phyloP scores from a whole-genome alignment of 768 basidiomycete species.

The Hemileccinum rubropunctum region DNA sequence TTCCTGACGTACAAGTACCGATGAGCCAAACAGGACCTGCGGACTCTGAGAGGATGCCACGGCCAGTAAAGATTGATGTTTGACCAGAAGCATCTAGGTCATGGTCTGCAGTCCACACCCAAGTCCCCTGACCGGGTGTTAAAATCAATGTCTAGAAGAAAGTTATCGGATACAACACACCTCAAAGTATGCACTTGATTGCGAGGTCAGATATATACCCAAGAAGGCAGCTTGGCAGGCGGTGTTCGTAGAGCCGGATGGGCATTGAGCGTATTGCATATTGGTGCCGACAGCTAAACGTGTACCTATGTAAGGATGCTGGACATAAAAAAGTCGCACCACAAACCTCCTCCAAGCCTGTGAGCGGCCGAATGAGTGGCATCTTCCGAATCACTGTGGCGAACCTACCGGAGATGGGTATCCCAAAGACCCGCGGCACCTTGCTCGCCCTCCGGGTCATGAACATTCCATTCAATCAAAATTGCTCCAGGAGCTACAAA shows the following conservation, averaged over 20 bases:
- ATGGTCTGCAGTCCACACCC: slow-evolving; percentile 84
- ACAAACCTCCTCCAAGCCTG: slow-evolving; percentile 29
- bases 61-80: slow-evolving; percentile 58
- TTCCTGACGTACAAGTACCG: slow-evolving; percentile 46
- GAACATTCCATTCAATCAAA: slow-evolving; percentile 57
- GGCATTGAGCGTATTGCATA: slow-evolving; percentile 42
- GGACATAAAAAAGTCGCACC: background rate
- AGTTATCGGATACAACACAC: slow-evolving; percentile 27
- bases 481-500: slow-evolving; percentile 43
- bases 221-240: slow-evolving; percentile 65
- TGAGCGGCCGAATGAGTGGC: background rate
- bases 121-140: slow-evolving; percentile 50
- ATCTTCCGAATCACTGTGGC: no score
- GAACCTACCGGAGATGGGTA: slow-evolving; percentile 34
- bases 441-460: slow-evolving; percentile 51
- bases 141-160: background rate
- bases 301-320: background rate
- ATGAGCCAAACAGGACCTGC: slow-evolving; percentile 79
- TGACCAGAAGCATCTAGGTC: slow-evolving; percentile 49
- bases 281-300: slow-evolving; percentile 50
- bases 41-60: slow-evolving; percentile 73
- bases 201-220: slow-evolving; percentile 54
- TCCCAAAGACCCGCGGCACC: slow-evolving; percentile 57
- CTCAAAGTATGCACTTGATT: slow-evolving; percentile 63
- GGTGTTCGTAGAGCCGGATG: slow-evolving; percentile 37